Evolutionary conservation across 352 stramenopile species (phyloP), one percentile per base, ranked within the genome.

Genomic region (Phytopythium ostracodes): DNA sequence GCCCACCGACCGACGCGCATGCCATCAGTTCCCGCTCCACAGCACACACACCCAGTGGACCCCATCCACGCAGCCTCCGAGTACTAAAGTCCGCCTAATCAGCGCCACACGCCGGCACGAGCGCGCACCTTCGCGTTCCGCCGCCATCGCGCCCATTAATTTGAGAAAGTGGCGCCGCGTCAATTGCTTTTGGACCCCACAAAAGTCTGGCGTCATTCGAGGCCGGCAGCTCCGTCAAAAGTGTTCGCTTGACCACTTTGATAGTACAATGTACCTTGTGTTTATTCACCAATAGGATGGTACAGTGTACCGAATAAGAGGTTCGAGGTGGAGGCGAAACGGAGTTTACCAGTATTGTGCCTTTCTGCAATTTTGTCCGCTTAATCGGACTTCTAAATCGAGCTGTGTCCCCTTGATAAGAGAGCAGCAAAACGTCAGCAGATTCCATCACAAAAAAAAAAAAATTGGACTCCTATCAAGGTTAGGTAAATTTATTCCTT

Each of bases 121-220:
- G 49, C 35, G 33, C 52, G n/a, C 35, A 58, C 52, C 52, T 58
- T 58, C 31, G 35, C 52, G 52, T 35, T 58, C 52, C 11, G 52
- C 24, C 6, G 52, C 52, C 52, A 58, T 58, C 6, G n/a, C 36
- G 12, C 25, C 12, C 49, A 15, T 53, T 22, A 29, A n/a, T 53
- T 11, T 33, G 22, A 1, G 4, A 17, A 51, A 43, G 36, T 43
- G 36, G 10, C 14, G 36, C 29, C 29, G 10, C 14, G 36, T 7
- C 29, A 33, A 33, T 33, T 33, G 29, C 29, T 33, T 33, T 33
- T 7, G 40, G 40, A 46, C 40, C 18, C 17, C 40, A 22, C 40
- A 46, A 33, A 33, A 33, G 29, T 8, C 40, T 46, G 40, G 40
- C 4, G 15, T n/a, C 40, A 46, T 11, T 20, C 29, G 29, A 3